Base-by-base conservation (phyloP, 1,284 basidiomycete genomes). In the Cutaneotrichosporon sp. region DNA sequence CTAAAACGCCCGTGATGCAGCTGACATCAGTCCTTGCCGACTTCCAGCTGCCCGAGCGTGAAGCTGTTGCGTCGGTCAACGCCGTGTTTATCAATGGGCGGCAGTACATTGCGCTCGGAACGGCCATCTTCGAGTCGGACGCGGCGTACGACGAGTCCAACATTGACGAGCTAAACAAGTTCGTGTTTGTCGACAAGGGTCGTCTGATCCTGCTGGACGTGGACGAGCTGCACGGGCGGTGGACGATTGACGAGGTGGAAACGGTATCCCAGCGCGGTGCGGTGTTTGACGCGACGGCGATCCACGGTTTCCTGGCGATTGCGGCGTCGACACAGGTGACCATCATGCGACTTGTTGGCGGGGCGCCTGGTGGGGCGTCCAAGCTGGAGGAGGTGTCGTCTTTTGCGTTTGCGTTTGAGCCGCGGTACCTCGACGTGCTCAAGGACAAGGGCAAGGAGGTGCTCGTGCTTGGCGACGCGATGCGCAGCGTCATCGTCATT, bases 371-470 rank as follows among this genome's bases (percentile, higher is more conserved):
- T n/a, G n/a, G n/a, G n/a, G n/a, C n/a, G n/a, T n/a, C n/a, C 26
- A 38, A 10, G 9, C 67, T 88, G 17, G 64, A 75, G 36, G 76
- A 79, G 44, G 62, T 82, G 9, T 74, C 80, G 0, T 77, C 80
- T 35, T 90, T 87, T 83, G 83, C 87, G 57, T 87, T 88, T 63
- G 88, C 86, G 53, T 91, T 91, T 70, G 65, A 88, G 50, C 82
- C 90, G 10, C 82, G 61, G 17, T 61, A 68, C 80, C n/a, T 85
- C 77, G 57, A 69, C 85, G 45, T 67, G 39, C 42, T 58, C n/a
- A 41, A 49, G 3, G 49, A 55, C 33, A n/a, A 48, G 13, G 51
- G 56, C 46, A 78, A 75, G 2, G 63, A 79, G 66, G 56, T 72
- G 84, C 48, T 80, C 81, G 61, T 79, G 15, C 80, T 86, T 13